Evolutionary conservation across 2,329 filamentous ascomycete species (phyloP).

Genomic region (Colletotrichum coccodes): DNA sequence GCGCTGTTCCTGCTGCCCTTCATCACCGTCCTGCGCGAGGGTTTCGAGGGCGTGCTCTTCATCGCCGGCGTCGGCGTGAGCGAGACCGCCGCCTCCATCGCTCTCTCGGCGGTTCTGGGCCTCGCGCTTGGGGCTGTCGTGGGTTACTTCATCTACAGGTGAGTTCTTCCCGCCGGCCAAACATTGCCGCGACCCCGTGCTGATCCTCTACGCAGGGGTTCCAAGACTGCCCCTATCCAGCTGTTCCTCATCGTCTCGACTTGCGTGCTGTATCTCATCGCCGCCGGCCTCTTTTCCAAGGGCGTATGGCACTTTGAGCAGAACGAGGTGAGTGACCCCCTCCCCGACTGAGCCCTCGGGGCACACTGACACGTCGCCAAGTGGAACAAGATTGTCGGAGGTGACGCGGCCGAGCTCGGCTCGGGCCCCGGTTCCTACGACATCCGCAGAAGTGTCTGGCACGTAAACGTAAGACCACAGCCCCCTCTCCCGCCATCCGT

Average conservation of each 20-base stretch:
- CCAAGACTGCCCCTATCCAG: conserved; percentile 56
- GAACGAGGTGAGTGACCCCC: conserved; percentile 47
- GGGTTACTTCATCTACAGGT: conserved; percentile 79
- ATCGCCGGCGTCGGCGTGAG: conserved; percentile 79
- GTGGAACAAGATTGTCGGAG: conserved; percentile 71
- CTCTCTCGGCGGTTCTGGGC: conserved; percentile 75
- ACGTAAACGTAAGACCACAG: conserved; percentile 71
- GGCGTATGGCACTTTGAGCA: conserved; percentile 78
- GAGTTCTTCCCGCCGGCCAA: conserved; percentile 40
- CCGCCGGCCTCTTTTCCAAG: conserved; percentile 81
- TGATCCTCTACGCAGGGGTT: conserved; percentile 55
- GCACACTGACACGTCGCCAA: conserved; percentile 33
- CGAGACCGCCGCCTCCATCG: conserved; percentile 74
- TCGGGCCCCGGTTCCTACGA: conserved; percentile 80
- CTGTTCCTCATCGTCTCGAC: conserved; percentile 82
- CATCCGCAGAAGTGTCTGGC: conserved; percentile 81
- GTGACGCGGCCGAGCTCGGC: conserved; percentile 59
- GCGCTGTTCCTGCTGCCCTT: conserved; percentile 83
- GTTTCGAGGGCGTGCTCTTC: conserved; percentile 83
- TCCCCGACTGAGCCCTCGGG: not conserved
- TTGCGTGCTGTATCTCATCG: conserved; percentile 83
- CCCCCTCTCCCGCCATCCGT: too few species aligned
- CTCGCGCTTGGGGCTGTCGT: conserved; percentile 69
- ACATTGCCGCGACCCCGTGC: not conserved
- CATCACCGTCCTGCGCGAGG: conserved; percentile 80